Conservation (phyloP, 768 basidiomycete species). For the Amanita molliuscula region DNA sequence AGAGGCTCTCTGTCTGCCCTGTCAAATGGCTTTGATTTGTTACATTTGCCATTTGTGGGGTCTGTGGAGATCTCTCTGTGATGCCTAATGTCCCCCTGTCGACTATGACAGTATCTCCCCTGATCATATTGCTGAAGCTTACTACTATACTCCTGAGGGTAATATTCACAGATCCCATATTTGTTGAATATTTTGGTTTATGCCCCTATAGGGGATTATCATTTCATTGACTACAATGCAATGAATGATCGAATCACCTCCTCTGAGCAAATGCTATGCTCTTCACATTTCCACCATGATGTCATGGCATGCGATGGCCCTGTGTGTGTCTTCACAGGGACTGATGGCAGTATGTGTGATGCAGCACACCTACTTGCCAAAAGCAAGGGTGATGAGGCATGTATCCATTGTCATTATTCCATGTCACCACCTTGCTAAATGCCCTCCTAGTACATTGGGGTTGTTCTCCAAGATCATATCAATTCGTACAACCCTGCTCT, state of each 20-base stretch:
- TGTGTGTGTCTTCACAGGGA: not conserved
- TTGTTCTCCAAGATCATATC: no score
- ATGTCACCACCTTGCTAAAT: conserved; percentile 1
- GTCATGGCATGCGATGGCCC: conserved; percentile 7
- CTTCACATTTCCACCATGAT: not conserved
- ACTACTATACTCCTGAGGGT: no score
- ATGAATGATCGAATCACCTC: no score
- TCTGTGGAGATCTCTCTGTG: conserved; percentile 8
- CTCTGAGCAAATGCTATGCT: not conserved
- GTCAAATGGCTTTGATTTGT: conserved; percentile 12
- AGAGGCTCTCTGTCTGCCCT: no score
- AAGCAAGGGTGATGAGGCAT: conserved; percentile 9
- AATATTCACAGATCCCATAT: no score
- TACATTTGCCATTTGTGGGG: conserved; percentile 5
- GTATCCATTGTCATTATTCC: conserved; percentile 3
- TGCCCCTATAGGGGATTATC: no score
- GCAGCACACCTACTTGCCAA: no score
- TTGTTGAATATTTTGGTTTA: no score
- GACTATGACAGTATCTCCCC: conserved; percentile 9
- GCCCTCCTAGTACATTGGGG: no score
- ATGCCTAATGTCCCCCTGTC: conserved; percentile 8
- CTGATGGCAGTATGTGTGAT: no score
- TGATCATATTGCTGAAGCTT: not conserved
- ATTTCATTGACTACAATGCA: no score
- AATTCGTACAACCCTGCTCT: no score